Conservation (phyloP, 2,329 filamentous ascomycete species). For the Colletotrichum godetiae region DNA sequence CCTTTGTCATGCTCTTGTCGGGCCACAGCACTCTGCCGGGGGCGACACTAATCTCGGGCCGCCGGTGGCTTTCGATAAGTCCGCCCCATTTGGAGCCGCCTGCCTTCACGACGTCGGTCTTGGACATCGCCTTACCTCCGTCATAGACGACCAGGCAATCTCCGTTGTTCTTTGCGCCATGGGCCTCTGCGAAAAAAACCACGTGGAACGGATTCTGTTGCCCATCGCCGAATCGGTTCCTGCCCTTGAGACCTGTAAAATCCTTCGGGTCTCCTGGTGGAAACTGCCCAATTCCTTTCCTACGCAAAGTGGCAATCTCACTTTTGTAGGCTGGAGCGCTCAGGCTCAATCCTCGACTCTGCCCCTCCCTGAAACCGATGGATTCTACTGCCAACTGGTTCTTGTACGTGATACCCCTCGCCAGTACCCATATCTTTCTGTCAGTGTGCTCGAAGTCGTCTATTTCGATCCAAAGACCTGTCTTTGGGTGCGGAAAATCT, state of each 20-base stretch:
- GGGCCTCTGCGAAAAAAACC: not conserved
- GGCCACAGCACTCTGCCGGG: too few relatives aligned
- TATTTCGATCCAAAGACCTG: not conserved
- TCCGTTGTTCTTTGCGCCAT: not conserved
- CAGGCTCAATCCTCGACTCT: not conserved
- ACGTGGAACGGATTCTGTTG: not conserved
- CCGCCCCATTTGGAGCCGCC: not conserved
- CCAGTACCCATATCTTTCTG: not conserved
- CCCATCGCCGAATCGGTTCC: not conserved
- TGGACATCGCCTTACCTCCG: not conserved
- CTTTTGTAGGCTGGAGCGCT: not conserved
- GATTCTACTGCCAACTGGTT: slow-evolving; percentile 2
- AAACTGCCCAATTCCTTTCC: not conserved
- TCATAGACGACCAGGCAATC: not conserved
- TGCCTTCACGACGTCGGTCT: not conserved
- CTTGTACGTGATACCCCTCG: not conserved
- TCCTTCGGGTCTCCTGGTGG: not conserved
- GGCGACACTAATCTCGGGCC: not conserved
- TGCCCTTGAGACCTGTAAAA: not conserved
- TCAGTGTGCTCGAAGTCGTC: not conserved
- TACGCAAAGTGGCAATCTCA: not conserved
- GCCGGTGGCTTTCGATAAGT: not conserved
- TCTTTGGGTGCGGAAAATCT: not conserved
- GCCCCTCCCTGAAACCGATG: not conserved
- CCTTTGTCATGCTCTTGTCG: too few relatives aligned